Base-by-base conservation (phyloP, 1,284 basidiomycete species). In the Moniliella sp. region DNA sequence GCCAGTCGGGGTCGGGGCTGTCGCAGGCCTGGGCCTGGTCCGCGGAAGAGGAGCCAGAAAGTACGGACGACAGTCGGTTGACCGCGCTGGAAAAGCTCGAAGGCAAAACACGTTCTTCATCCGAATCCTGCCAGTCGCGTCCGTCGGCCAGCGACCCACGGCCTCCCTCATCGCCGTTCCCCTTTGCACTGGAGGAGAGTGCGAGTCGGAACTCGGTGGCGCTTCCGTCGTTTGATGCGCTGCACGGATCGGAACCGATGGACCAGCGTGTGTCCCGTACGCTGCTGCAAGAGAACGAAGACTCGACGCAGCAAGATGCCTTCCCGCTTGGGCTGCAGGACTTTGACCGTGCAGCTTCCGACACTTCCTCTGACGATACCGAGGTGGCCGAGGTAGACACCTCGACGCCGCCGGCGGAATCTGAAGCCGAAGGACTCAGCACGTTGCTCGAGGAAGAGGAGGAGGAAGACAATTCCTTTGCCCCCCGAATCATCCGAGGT, bases 401-500 rank as follows among this genome's bases (percentile, higher is more conserved):
- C 8, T n/a, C 21, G 21, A 7, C 21, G 21, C 7, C 21, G 21
- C 21, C 21, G 21, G n/a, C 21, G n/a, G 8, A 7, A 23, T 32
- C 38, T 2, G 38, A 38, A 8, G 39, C 42, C 15, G 49, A 52
- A 31, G 49, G 49, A n/a, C 40, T 53, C 3, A 45, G 42, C 4
- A 53, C 50, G 12, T 34, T 53, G n/a, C 33, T 48, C 31, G 50
- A 53, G 36, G 50, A 53, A 21, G 50, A 53, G 25, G 50, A 53
- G 37, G 50, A 53, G 14, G 50, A 53, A 3, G 50, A 53, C 21
- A n/a, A 23, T 23, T 23, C 46, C 30, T 30, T 48, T 35, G 32
- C 32, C 16, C 18, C 29, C n/a, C n/a, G n/a, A n/a, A n/a, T n/a
- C n/a, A n/a, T n/a, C n/a, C n/a, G n/a, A n/a, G n/a, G n/a, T n/a